These are phyloP conservation scores for Hymenoscyphus scutula DNA, from an alignment of 2,329 filamentous ascomycete species.

Conservation along the genomic window DNA sequence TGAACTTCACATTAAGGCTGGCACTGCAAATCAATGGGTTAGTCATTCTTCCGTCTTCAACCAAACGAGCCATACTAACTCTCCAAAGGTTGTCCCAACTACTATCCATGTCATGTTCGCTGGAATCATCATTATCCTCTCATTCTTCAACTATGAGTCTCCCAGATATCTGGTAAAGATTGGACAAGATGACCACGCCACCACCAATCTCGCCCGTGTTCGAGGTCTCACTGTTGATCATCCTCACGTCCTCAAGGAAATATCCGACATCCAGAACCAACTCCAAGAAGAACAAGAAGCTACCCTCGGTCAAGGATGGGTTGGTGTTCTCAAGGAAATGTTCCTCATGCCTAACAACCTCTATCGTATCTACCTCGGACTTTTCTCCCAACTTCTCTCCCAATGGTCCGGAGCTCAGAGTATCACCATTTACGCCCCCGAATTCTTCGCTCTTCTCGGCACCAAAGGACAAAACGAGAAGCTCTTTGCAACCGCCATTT, in stretches of 20 bases:
- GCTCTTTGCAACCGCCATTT: slow-evolving; percentile 71
- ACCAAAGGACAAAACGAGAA: slow-evolving; percentile 66
- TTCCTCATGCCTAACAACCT: slow-evolving; percentile 66
- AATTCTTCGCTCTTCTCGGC: slow-evolving; percentile 71
- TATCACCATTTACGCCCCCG: slow-evolving; percentile 74
- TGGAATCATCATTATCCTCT: slow-evolving; percentile 66
- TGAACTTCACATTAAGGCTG: slow-evolving; percentile 47
- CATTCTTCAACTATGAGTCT: slow-evolving; percentile 67
- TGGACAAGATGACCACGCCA: slow-evolving; percentile 57
- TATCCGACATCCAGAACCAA: slow-evolving; percentile 61
- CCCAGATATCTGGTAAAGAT: slow-evolving; percentile 67
- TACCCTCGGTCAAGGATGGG: slow-evolving; percentile 61
- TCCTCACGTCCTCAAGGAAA: slow-evolving; percentile 60
- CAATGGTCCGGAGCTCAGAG: slow-evolving; percentile 73
- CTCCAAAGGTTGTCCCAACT: slow-evolving; percentile 60
- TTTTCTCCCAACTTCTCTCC: slow-evolving; percentile 66
- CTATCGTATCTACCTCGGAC: slow-evolving; percentile 68
- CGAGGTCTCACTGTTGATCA: slow-evolving; percentile 59
- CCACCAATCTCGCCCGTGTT: slow-evolving; percentile 53
- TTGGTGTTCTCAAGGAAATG: slow-evolving; percentile 66
- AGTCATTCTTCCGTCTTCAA: slow-evolving; percentile 10
- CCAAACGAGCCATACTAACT: slow-evolving; percentile 36
- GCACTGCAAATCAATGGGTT: slow-evolving; percentile 50
- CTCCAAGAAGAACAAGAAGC: slow-evolving; percentile 72
- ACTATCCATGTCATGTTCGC: slow-evolving; percentile 77